Conservation (phyloP, 495 filamentous ascomycete species). For the Hyaloscypha bicolor region DNA sequence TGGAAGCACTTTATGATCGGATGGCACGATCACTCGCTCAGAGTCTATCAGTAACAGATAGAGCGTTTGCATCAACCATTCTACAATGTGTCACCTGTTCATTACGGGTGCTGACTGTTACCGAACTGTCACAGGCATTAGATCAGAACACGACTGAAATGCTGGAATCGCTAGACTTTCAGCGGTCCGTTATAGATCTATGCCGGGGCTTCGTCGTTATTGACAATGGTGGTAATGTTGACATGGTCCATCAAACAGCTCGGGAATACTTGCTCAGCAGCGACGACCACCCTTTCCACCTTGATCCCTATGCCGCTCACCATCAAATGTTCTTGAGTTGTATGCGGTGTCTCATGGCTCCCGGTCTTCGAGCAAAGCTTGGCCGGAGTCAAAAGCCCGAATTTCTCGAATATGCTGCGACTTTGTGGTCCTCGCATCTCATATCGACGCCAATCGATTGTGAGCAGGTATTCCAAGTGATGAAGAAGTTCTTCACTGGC, state of each 20-base stretch:
- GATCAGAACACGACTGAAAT: background rate
- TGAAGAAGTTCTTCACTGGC: constrained; percentile 2
- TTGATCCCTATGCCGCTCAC: background rate
- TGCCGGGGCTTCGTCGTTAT: background rate
- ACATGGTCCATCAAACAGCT: constrained; percentile 2
- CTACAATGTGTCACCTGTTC: background rate
- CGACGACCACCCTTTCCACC: background rate
- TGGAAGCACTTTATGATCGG: background rate
- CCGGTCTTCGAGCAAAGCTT: no score
- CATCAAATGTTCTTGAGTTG: background rate
- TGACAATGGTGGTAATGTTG: background rate
- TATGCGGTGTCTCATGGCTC: background rate
- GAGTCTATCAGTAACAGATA: background rate
- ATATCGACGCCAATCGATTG: background rate
- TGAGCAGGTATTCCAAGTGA: background rate
- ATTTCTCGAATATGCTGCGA: constrained; percentile 7
- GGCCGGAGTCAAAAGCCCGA: no score
- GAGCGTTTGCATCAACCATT: background rate
- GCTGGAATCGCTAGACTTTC: background rate
- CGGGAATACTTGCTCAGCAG: background rate
- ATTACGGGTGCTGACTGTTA: background rate
- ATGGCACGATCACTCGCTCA: background rate
- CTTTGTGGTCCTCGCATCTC: constrained; percentile 8
- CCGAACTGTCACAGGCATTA: background rate
- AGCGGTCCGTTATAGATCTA: background rate